Base-by-base conservation (phyloP, 352 stramenopile species). In the Globisporangium viniferum region DNA sequence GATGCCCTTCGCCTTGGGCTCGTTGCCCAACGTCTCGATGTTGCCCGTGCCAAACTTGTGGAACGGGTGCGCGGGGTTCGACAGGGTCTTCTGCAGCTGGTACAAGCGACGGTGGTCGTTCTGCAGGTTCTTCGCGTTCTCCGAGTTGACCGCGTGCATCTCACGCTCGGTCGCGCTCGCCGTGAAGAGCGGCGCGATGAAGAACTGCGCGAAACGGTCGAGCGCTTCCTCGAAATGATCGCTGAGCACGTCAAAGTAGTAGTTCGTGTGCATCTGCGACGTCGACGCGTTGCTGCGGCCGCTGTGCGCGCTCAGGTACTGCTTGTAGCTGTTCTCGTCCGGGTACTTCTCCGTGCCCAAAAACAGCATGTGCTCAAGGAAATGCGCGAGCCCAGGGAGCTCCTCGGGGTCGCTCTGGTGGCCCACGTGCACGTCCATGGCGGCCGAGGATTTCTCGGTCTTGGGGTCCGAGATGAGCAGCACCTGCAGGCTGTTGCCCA, bases 131-230 rank as follows among this genome's bases (percentile, higher is more conserved):
- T 99, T 99, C 39, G 90, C 78, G 76, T 99, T 96, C 78, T 99
- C 97, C 3, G 93, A 97, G 73, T 99, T 95, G 15, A 99, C 97
- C 0, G 97, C 97, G 59, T 97, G 90, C 61, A 99, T 88, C 79
- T 99, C 97, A 7, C 97, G 87, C 55, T 98, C 90, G 0, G 95
- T 97, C 3, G 91, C 90, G 29, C 74, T 86, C 62, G 92, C 63
- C 29, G 90, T 97, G 73, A 99, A 99, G 1, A 97, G 73, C 31
- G 97, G 97, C n/a, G 90, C 73, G 36, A 98, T 94, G 78, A 99
- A 99, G 71, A 99, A 99, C 84, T 99, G 94, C 39, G 97, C 83
- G 66, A 99, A 98, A 29, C 97, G 88, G 77, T 99, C 96, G n/a
- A 99, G 73, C 29, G 90, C 93, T 31, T 91, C 93, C 55, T 84